phyloP scores from a whole-genome alignment of 495 filamentous ascomycete genomes.

The Podospora comata region DNA sequence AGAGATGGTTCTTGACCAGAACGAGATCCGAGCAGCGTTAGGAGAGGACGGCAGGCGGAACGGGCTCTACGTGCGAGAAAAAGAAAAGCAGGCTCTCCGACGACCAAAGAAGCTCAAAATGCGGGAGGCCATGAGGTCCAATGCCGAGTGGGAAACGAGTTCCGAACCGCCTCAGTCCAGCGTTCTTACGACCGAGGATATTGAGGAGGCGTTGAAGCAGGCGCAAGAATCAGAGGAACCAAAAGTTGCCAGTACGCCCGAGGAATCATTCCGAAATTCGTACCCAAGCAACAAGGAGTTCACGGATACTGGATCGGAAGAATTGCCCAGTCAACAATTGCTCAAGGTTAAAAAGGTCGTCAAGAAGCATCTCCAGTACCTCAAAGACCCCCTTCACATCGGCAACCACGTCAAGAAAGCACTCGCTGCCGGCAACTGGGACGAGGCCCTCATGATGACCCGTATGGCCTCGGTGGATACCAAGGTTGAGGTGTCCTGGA shows the following conservation, averaged over 20 bases:
- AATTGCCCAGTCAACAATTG: neutral
- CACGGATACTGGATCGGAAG: neutral
- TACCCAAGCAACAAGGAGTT: conserved; percentile 10
- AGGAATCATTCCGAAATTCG: neutral
- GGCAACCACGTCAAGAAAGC: conserved; percentile 56
- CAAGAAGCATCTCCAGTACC: conserved; percentile 57
- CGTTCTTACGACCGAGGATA: neutral
- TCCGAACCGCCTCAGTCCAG: neutral
- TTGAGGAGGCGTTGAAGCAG: neutral
- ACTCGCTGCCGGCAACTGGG: conserved; percentile 52
- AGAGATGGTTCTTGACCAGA: neutral
- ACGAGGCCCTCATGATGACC: conserved; percentile 64
- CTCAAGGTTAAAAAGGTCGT: conserved; percentile 31
- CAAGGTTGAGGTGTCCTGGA: conserved; percentile 75
- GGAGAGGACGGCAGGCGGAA: neutral
- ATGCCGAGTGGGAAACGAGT: neutral
- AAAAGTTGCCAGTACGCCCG: neutral
- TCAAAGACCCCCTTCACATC: conserved; percentile 65
- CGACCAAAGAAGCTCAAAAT: neutral
- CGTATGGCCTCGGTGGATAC: conserved; percentile 59
- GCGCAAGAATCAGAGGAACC: neutral
- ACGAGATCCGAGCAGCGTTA: conserved; percentile 4
- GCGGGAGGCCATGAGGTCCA: neutral
- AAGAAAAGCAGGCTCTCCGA: neutral
- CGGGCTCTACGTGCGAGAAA: neutral